Evolutionary conservation across 805 yeast species (phyloP).

Genomic region (Candida corydali): DNA sequence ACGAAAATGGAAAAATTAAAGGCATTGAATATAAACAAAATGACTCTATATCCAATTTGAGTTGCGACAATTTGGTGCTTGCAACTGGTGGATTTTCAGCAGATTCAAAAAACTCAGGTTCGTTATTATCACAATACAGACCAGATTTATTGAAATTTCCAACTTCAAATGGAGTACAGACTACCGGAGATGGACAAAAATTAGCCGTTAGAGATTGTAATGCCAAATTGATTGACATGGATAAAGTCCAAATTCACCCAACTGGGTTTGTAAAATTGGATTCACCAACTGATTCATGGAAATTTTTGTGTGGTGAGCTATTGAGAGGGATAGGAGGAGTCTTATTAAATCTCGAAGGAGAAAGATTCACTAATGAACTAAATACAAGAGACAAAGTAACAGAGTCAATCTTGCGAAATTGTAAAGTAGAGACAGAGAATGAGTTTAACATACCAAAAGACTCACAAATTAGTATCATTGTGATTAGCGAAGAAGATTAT

Average conservation of each 20-base stretch:
- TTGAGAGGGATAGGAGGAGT: constrained; percentile 59
- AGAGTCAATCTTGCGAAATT: constrained; percentile 29
- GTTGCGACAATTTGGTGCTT: constrained; percentile 33
- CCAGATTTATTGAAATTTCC: constrained; percentile 46
- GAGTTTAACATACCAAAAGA: constrained; percentile 4
- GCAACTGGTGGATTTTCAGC: constrained; percentile 61
- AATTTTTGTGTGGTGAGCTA: constrained; percentile 58
- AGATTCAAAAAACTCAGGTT: constrained; percentile 24
- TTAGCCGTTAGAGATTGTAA: constrained; percentile 41
- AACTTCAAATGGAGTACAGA: constrained; percentile 53
- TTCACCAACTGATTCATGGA: constrained; percentile 40
- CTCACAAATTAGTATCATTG: constrained; percentile 18
- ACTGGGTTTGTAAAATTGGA: constrained; percentile 51
- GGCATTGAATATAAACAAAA: constrained; percentile 40
- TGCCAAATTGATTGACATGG: constrained; percentile 53
- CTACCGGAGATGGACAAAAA: constrained; percentile 57
- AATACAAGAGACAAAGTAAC: constrained; percentile 52
- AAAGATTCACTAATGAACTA: constrained; percentile 53
- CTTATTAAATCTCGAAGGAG: constrained; percentile 43
- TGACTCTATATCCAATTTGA: constrained; percentile 8
- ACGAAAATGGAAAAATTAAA: constrained; percentile 17
- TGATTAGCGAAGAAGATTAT: constrained; percentile 42
- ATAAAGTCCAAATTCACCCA: constrained; percentile 58
- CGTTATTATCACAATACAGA: constrained; percentile 36
- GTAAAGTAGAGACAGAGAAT: constrained; percentile 14